Evolutionary conservation across 371 early-diverging fungal genomes (phyloP).

Genomic region (Choanephora cucurbitarum): DNA sequence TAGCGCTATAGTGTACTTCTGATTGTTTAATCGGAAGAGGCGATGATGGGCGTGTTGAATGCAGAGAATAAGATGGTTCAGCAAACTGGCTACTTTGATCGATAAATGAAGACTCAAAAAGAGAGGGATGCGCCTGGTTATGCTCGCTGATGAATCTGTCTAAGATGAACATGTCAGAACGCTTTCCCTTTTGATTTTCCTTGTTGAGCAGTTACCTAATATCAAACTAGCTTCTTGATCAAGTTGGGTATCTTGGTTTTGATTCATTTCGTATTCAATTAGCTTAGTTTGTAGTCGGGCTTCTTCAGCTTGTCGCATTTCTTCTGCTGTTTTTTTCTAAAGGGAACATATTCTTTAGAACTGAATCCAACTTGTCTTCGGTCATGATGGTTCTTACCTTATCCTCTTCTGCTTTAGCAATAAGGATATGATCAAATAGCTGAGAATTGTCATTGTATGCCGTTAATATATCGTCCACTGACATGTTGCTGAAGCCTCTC

Average conservation of each 20-base stretch:
- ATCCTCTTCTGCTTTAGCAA: slow-evolving; percentile 28
- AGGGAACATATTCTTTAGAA: too few species aligned
- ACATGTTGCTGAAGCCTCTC: slow-evolving; percentile 1
- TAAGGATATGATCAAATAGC: slow-evolving; percentile 23
- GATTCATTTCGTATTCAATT: slow-evolving; percentile 28
- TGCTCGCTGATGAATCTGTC: slow-evolving; percentile 1
- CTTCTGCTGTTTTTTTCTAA: slow-evolving; percentile 34
- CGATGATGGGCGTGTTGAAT: slow-evolving; percentile 6
- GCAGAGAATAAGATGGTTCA: slow-evolving; percentile 7
- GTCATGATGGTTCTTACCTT: slow-evolving; percentile 13
- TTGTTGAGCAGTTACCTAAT: background rate
- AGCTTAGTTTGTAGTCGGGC: slow-evolving; percentile 27
- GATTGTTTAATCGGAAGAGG: background rate
- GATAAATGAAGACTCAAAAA: background rate
- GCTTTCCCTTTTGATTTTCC: too few species aligned
- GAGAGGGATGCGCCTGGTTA: background rate
- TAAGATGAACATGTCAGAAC: background rate
- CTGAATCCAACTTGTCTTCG: background rate
- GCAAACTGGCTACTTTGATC: slow-evolving; percentile 3
- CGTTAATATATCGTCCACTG: slow-evolving; percentile 16
- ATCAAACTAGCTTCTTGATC: background rate
- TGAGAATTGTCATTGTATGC: slow-evolving; percentile 22
- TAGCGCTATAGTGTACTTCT: slow-evolving; percentile 2
- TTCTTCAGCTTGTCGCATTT: slow-evolving; percentile 28
- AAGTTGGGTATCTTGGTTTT: slow-evolving; percentile 4